Percentiles rank a stretch among this genome's conserved stretches.
Conservation (phyloP, 495 filamentous ascomycete species). For the Xylaria venustula region DNA sequence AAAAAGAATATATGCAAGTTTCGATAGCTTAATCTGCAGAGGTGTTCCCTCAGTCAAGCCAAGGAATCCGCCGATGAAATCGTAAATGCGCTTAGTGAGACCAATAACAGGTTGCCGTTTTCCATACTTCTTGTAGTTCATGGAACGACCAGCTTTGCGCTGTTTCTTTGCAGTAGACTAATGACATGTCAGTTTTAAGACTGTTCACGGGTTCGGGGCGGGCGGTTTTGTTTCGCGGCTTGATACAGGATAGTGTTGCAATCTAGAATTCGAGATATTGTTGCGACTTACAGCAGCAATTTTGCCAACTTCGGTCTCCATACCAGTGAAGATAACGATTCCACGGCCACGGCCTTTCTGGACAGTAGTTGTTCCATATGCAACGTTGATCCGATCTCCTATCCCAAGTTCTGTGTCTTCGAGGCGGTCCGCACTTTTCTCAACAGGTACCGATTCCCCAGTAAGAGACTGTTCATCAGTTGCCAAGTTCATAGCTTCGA, state of each 20-base stretch:
- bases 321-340: slow-evolving; percentile 68
- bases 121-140: slow-evolving; percentile 64
- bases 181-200: too few relatives aligned
- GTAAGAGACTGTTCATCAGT: slow-evolving; percentile 68
- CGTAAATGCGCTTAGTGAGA: slow-evolving; percentile 56
- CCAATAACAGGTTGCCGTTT: slow-evolving; percentile 58
- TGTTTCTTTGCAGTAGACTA: slow-evolving; percentile 54
- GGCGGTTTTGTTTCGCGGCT: too few relatives aligned
- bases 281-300: slow-evolving; percentile 55
- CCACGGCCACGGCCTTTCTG: slow-evolving; percentile 67
- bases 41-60: slow-evolving; percentile 80
- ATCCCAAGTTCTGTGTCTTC: slow-evolving; percentile 55
- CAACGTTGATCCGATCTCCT: slow-evolving; percentile 68
- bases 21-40: slow-evolving; percentile 76
- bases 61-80: slow-evolving; percentile 64
- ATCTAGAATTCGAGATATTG: slow-evolving; percentile 7
- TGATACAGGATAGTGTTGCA: too few relatives aligned
- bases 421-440: slow-evolving; percentile 43
- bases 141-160: slow-evolving; percentile 58
- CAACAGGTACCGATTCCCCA: slow-evolving; percentile 66
- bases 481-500: slow-evolving; percentile 77
- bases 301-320: slow-evolving; percentile 82
- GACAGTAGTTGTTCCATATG: slow-evolving; percentile 65
- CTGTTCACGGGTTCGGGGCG: background rate
- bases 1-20: slow-evolving; percentile 73